A percentile compares a stretch with the other conserved stretches of the same genome.
phyloP scores from a whole-genome alignment of 2,329 filamentous ascomycete genomes.

The Monascus ruber region DNA sequence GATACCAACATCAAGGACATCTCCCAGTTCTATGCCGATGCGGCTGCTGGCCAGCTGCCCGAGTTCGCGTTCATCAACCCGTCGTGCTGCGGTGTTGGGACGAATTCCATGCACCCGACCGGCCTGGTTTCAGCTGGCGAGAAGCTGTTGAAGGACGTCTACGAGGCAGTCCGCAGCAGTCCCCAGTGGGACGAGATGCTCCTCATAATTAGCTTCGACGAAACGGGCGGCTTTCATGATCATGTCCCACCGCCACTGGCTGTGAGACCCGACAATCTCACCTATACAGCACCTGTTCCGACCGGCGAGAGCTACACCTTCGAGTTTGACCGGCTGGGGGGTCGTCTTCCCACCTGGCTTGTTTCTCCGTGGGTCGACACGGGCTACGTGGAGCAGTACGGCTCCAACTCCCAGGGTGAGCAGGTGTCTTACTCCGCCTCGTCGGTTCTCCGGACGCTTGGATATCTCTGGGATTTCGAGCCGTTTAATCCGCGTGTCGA shows the following conservation, averaged over 20 bases:
- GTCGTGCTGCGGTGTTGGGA: constrained; percentile 29
- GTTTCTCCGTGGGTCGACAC: constrained; percentile 16
- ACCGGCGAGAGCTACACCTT: constrained; percentile 16
- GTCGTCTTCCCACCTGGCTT: constrained; percentile 21
- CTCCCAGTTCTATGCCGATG: constrained; percentile 23
- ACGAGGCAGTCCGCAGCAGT: constrained; percentile 22
- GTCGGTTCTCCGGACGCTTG: constrained; percentile 20
- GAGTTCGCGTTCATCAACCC: constrained; percentile 28
- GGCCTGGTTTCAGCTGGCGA: constrained; percentile 25
- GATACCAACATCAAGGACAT: constrained; percentile 18
- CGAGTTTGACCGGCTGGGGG: constrained; percentile 16
- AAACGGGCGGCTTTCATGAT: constrained; percentile 28
- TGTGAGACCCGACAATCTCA: constrained; percentile 20
- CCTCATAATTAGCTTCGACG: constrained; percentile 24
- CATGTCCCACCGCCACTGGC: constrained; percentile 23
- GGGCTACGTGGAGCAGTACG: constrained; percentile 18
- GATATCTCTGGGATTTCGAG: constrained; percentile 19
- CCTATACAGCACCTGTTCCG: constrained; percentile 20
- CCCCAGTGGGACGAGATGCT: constrained; percentile 27
- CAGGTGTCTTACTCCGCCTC: constrained; percentile 19
- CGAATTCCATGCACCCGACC: constrained; percentile 20
- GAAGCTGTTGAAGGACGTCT: constrained; percentile 26
- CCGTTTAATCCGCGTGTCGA: constrained; percentile 17
- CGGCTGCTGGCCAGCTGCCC: constrained; percentile 18
- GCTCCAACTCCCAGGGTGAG: constrained; percentile 11